Base-by-base conservation (phyloP, 2,329 filamentous ascomycete species). In the Rhynchosporium graminicola region DNA sequence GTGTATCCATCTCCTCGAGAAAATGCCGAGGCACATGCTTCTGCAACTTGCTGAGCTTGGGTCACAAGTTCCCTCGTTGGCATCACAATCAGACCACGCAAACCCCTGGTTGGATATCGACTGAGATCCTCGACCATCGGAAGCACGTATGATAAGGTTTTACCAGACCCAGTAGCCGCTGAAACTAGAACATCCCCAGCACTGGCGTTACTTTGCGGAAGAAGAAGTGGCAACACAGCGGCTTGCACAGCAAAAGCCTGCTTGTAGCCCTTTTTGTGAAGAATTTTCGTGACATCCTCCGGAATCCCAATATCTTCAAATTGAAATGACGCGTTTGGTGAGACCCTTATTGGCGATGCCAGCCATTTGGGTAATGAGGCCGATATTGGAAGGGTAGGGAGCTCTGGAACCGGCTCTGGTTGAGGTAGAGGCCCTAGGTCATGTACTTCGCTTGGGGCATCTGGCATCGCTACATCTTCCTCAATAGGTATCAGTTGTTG, bases 101-200 rank as follows among this genome's bases (percentile, higher is more conserved):
- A 77, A 60, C 84, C 84, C 0, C 89, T 90, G 10, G 86, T 81
- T 28, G 78, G 78, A 13, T 83, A 82, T 38, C 83, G 80, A 67
- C 88, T 87, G 55, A 99, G 79, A 57, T 89, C 87, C 51, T 92
- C 86, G 3, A 96, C 83, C 63, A 99, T 86, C 0, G 95, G 95
- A 2, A 99, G 79, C 0, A 94, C 85, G 72, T 99, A 99, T 0
- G 94, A 90, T 15, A 99, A 76, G 0, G 95, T 99, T 74, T 99
- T 99, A 61, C 95, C 95, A 0, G 95, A 98, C 8, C 95, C 95
- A 0, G 95, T 99, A 1, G 94, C 90, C 0, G 96, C 95, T 7
- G 92, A 95, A 2, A 99, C 88, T 50, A 96, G 88, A 4, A 99
- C 77, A 74, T 99, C 95, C 4, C 91, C 90, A 1, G 83, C 78